phyloP scores from a whole-genome alignment of 768 basidiomycete genomes.

The Amanita inopinata region DNA sequence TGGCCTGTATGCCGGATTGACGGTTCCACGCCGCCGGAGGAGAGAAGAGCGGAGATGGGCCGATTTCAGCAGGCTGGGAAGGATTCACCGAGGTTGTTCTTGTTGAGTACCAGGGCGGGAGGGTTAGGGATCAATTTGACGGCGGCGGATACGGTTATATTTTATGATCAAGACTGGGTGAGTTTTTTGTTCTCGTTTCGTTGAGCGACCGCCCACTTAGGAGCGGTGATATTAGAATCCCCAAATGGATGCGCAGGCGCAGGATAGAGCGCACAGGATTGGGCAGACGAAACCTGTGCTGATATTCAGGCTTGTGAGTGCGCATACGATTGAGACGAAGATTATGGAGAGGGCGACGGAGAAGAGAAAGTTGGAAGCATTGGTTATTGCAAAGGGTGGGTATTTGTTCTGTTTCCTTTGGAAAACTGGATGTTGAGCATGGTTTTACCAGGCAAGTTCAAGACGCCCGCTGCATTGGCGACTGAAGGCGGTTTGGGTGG shows the following conservation, averaged over 20 bases:
- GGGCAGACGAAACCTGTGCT: conserved; percentile 89
- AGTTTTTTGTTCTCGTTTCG: conserved; percentile 13
- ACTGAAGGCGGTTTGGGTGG: conserved; percentile 39
- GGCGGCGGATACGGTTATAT: conserved; percentile 86
- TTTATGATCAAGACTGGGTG: conserved; percentile 91
- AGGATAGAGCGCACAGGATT: conserved; percentile 92
- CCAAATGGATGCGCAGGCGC: conserved; percentile 94
- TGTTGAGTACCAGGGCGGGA: conserved; percentile 72
- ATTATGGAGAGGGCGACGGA: conserved; percentile 84
- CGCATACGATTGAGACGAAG: conserved; percentile 85
- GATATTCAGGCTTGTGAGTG: conserved; percentile 79
- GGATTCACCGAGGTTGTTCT: conserved; percentile 64
- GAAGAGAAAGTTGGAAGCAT: conserved; percentile 84
- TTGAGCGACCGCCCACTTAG: background rate
- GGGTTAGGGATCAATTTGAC: conserved; percentile 75
- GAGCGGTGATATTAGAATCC: conserved; percentile 49
- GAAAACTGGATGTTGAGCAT: conserved; percentile 1
- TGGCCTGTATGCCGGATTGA: conserved; percentile 90
- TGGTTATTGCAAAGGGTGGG: conserved; percentile 88
- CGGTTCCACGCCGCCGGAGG: conserved; percentile 70
- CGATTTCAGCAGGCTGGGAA: conserved; percentile 67
- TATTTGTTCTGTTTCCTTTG: conserved; percentile 3
- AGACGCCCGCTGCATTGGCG: conserved; percentile 45
- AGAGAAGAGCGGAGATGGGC: conserved; percentile 79
- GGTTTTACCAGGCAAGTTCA: conserved; percentile 63